Percentiles rank a stretch among this genome's conserved stretches.
phyloP scores from a whole-genome alignment of 75 land plant species.

The Ceratopteris richardii region DNA sequence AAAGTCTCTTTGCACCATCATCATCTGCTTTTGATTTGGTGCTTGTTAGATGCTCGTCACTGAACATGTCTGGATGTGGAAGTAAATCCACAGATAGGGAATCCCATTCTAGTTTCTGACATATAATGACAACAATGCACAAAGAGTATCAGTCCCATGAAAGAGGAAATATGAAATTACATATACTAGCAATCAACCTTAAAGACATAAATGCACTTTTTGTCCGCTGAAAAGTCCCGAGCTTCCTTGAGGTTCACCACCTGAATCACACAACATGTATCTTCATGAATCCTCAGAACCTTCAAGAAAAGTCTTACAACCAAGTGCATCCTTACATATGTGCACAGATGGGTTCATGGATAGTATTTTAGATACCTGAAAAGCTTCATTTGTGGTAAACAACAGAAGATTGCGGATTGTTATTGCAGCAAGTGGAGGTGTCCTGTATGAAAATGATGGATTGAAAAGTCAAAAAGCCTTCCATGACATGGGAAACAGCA shows the following conservation, averaged over 20 bases:
- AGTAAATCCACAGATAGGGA: conserved; percentile 88
- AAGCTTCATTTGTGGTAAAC: conserved; percentile 90
- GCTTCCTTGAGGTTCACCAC: conserved; percentile 93
- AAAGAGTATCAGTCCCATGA: background rate
- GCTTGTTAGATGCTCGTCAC: conserved; percentile 42
- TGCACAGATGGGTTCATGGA: background rate
- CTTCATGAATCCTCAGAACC: no score
- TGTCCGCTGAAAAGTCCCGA: conserved; percentile 66
- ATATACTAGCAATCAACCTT: no score
- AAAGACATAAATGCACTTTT: conserved; percentile 79
- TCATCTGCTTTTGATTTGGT: conserved; percentile 44
- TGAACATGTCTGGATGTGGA: conserved; percentile 99
- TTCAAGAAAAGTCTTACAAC: no score
- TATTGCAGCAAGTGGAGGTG: conserved; percentile 85
- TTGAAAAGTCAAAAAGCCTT: no score
- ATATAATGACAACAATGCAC: background rate
- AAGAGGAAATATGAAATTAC: background rate
- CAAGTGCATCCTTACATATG: background rate
- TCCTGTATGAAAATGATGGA: conserved; percentile 32
- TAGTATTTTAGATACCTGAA: conserved; percentile 52
- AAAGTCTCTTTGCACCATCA: conserved; percentile 92
- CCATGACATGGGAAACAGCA: no score
- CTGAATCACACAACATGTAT: no score
- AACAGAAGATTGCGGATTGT: conserved; percentile 81
- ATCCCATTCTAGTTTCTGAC: conserved; percentile 96